Evolutionary conservation across 192 early-diverging fungal species (phyloP).

Genomic region (Backusella liffmaniae): DNA sequence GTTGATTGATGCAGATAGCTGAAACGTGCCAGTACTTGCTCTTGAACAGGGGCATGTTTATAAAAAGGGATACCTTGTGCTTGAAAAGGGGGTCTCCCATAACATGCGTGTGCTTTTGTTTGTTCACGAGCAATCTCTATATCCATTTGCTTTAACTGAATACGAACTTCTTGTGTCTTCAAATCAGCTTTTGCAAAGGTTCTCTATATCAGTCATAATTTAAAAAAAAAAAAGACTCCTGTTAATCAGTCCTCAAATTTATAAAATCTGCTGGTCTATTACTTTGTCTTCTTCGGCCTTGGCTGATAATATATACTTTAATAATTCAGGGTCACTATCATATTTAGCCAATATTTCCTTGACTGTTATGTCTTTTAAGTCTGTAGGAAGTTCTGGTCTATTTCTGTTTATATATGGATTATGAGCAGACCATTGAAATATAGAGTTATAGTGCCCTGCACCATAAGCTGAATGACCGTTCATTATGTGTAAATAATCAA

Average conservation of each 20-base stretch:
- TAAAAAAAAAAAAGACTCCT: not conserved
- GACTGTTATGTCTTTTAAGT: not conserved
- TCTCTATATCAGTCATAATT: not conserved
- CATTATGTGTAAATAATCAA: not conserved
- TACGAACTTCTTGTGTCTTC: slow-evolving; percentile 18
- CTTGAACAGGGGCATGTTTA: slow-evolving; percentile 20
- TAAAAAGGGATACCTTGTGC: not conserved
- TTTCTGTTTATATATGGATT: not conserved
- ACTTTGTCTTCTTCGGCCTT: slow-evolving; percentile 19
- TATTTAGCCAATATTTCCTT: slow-evolving; percentile 18
- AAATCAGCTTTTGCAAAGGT: slow-evolving; percentile 17
- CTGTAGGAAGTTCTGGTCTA: not conserved
- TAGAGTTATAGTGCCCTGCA: not conserved
- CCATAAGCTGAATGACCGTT: not conserved
- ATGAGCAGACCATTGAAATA: slow-evolving; percentile 20
- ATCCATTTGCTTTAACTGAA: slow-evolving; percentile 26
- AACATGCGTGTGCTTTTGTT: not conserved
- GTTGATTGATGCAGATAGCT: slow-evolving; percentile 1
- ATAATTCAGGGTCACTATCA: slow-evolving; percentile 7
- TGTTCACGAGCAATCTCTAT: slow-evolving; percentile 24
- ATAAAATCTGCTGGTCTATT: not conserved
- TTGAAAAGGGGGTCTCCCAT: slow-evolving; percentile 10
- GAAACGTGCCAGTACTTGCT: slow-evolving; percentile 25
- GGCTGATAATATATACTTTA: slow-evolving; percentile 20
- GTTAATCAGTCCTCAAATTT: not conserved